phyloP scores from a whole-genome alignment of 495 filamentous ascomycete genomes.

The Trichoderma gamsii region DNA sequence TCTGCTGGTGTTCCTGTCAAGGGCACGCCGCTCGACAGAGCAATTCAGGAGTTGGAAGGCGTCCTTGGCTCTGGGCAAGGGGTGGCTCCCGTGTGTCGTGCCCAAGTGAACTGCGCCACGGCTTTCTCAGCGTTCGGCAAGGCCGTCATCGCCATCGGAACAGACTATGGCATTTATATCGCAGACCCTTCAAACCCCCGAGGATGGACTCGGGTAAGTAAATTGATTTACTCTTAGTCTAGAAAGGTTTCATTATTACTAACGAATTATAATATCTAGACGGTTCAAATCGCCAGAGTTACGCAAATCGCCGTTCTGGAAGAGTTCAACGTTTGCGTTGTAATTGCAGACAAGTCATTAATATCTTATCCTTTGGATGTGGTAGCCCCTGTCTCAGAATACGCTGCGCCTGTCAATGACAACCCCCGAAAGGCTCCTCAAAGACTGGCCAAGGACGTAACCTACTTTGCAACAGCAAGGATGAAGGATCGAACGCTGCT shows the following conservation, averaged over 20 bases:
- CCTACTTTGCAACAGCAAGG: slow-evolving; percentile 88
- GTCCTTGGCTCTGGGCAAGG: slow-evolving; percentile 59
- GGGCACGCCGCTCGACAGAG: slow-evolving; percentile 86
- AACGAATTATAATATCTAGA: slow-evolving; percentile 34
- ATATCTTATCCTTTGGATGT: slow-evolving; percentile 93
- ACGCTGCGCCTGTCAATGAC: slow-evolving; percentile 54
- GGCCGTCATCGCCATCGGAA: slow-evolving; percentile 89
- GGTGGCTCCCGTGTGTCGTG: slow-evolving; percentile 70
- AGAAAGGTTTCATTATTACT: background rate
- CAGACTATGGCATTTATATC: slow-evolving; percentile 88
- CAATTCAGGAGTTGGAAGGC: slow-evolving; percentile 81
- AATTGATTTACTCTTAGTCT: background rate
- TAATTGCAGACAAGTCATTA: slow-evolving; percentile 84
- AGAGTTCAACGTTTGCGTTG: slow-evolving; percentile 85
- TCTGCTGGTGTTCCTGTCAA: slow-evolving; percentile 53
- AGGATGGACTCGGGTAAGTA: slow-evolving; percentile 74
- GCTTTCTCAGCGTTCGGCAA: slow-evolving; percentile 76
- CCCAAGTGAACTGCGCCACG: slow-evolving; percentile 86
- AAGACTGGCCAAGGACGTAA: slow-evolving; percentile 86
- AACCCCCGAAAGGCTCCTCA: slow-evolving; percentile 72
- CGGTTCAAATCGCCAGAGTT: slow-evolving; percentile 67
- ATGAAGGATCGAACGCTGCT: slow-evolving; percentile 96
- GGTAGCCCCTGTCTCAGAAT: slow-evolving; percentile 67
- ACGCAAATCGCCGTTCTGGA: slow-evolving; percentile 93
- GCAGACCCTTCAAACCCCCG: slow-evolving; percentile 79